Evolutionary conservation across 495 filamentous ascomycete genomes (phyloP), one percentile per base, ranked within the genome.

Genomic region (Podospora fimiseda): DNA sequence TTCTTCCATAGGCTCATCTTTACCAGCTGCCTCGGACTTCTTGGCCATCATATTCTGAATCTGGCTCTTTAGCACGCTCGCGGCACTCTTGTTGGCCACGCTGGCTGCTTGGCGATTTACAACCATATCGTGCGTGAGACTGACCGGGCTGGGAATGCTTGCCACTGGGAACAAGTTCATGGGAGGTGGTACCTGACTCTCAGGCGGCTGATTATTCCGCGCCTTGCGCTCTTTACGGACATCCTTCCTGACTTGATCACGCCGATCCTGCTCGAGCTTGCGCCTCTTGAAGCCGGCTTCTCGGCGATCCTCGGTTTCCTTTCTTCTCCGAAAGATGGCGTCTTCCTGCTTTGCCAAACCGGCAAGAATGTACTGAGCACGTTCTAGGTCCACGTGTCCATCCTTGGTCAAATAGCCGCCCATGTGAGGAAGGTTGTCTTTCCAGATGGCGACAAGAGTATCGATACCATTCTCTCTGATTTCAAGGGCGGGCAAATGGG

Each of bases 381-480:
- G 83, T 37, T 85, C 80, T 18, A 99, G 76, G 52, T 96, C 86
- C 52, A 96, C 90, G 59, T 85, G 82, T 3, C 93, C 93, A 74
- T 99, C 93, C 62, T 92, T 87, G 41, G 93, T 97, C 38, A 99
- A 72, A 65, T 97, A 99, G 2, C 90, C 91, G 33, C 87, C 89
- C 94, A 97, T 97, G 20, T 77, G 59, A 9, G 90, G 85, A 14
- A 99, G 77, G 47, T 92, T 95, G 63, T 96, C 90, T 53, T 87
- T 84, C 93, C 94, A 99, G 52, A 97, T 95, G 6, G 88, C 84
- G 48, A 90, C 94, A 42, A 99, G 76, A 0, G 90, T 95, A 63
- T 99, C 91, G 66, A 99, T 97, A 22, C 92, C 94, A 66, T 95
- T 86, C 61, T 99, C 93, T 57, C 92, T 82, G 66, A 99, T 97